Evolutionary conservation across 805 yeast species (phyloP).

Genomic region (Zygosaccharomyces gambellarensis): DNA sequence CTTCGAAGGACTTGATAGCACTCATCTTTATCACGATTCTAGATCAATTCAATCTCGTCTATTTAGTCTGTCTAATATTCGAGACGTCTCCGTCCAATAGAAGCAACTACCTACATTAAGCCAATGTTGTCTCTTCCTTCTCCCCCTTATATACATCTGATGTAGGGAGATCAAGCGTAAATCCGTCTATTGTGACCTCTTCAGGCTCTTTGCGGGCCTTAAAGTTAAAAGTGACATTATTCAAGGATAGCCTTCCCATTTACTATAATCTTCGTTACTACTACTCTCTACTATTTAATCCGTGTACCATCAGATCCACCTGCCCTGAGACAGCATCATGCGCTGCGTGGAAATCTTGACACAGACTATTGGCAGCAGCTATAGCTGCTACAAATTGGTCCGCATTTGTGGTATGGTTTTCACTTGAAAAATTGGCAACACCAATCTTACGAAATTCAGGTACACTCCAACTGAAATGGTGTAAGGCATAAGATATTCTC

Average conservation of each 20-base stretch:
- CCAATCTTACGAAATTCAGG: slow-evolving; percentile 18
- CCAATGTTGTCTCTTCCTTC: neutral
- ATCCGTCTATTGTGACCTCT: neutral
- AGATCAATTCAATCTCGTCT: too few relatives aligned
- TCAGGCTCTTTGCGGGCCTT: too few relatives aligned
- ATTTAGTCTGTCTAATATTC: neutral
- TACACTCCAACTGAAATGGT: slow-evolving; percentile 16
- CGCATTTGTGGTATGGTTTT: neutral
- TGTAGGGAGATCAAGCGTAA: neutral
- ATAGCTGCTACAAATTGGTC: neutral
- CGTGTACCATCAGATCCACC: neutral
- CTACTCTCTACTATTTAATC: neutral
- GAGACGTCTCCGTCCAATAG: neutral
- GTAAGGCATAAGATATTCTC: slow-evolving; percentile 19
- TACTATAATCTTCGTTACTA: neutral
- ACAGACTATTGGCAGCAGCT: slow-evolving; percentile 3
- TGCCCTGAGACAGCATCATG: slow-evolving; percentile 8
- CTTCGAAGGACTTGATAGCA: slow-evolving; percentile 37
- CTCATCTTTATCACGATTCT: slow-evolving; percentile 5
- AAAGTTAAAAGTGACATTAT: neutral
- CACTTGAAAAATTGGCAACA: neutral
- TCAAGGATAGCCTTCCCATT: neutral
- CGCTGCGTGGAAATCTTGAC: slow-evolving; percentile 9
- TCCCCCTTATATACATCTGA: neutral
- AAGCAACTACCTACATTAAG: neutral